Base-by-base conservation (phyloP, 345 rosid species). In the Eucalyptus guilfoylei region DNA sequence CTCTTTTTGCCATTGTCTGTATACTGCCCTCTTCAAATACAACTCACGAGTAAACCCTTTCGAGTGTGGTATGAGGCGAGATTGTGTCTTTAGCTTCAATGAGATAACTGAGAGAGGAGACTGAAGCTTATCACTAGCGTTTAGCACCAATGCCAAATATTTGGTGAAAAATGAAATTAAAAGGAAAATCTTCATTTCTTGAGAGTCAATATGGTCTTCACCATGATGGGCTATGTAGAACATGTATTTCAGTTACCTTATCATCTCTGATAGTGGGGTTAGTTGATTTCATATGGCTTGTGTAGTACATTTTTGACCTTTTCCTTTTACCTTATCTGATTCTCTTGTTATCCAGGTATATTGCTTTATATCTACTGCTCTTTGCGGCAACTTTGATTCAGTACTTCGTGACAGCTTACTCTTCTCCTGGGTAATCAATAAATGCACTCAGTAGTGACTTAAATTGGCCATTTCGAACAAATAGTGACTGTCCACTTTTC, bases 371-470 rank as follows among this genome's bases (percentile, higher is more conserved):
- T 91, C 62, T 95, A 87, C 86, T 94, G 88, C 92, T 98, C 90
- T 93, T 95, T 88, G 88, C 91, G 49, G 94, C 90, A 10, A 96
- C 99, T 34, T 93, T 98, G 94, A 91, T 96, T 67, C 99, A 96
- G 91, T 98, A 97, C 91, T 97, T 98, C 88, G 87, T 95, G 87
- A 95, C 99, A 8, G 91, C 99, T 88, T 92, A 93, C 92, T 95
- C 99, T 91, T 97, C 99, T 90, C 99, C 99, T 19, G 99, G 99
- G 99, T 98, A 95, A 91, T 80, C 91, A 58, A 88, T 72, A 72
- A 52, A 60, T 42, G 19, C 80, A 4, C 50, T 54, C 86, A 50
- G 40, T 52, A 50, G 21, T 23, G 44, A 50, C 42, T 86, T 50
- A 32, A 32, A 49, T 86, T 86, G 40, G 44, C 58, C 60, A 86